Evolutionary conservation across 2,329 filamentous ascomycete genomes (phyloP).

Genomic region (Penicillium verrucosum): DNA sequence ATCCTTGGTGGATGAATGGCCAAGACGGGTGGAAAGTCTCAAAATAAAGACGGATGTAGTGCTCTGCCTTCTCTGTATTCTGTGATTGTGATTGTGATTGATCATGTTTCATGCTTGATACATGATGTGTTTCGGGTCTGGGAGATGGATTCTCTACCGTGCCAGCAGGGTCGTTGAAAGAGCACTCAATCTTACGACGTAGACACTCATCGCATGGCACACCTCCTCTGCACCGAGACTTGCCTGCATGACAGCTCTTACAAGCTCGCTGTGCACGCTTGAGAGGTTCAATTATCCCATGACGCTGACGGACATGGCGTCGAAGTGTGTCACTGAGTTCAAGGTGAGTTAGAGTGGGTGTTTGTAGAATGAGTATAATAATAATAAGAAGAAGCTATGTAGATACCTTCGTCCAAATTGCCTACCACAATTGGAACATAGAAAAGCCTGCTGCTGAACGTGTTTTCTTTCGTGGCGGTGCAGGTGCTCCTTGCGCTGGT

Average conservation of each 20-base stretch:
- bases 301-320: slow-evolving; percentile 22
- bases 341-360: not conserved
- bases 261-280: slow-evolving; percentile 18
- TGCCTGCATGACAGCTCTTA: slow-evolving; percentile 14
- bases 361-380: not conserved
- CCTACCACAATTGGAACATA: slow-evolving; percentile 17
- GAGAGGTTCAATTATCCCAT: slow-evolving; percentile 11
- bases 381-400: not conserved
- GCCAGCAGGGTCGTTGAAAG: slow-evolving; percentile 1
- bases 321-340: slow-evolving; percentile 27
- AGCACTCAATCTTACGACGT: slow-evolving; percentile 18
- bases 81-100: not conserved
- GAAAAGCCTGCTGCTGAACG: slow-evolving; percentile 4
- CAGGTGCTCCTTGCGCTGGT: slow-evolving; percentile 27
- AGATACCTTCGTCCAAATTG: slow-evolving; percentile 21
- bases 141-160: not conserved
- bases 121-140: not conserved
- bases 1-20: slow-evolving; percentile 27
- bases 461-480: slow-evolving; percentile 23
- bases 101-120: not conserved
- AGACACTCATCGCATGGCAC: slow-evolving; percentile 18
- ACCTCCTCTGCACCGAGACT: slow-evolving; percentile 22
- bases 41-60: slow-evolving; percentile 27
- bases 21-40: slow-evolving; percentile 27
- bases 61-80: slow-evolving; percentile 3